Evolutionary conservation across 176 grass and related monocot species (phyloP), one percentile per base, ranked within the genome.

Genomic region (Dendrocalamus sinicus): DNA sequence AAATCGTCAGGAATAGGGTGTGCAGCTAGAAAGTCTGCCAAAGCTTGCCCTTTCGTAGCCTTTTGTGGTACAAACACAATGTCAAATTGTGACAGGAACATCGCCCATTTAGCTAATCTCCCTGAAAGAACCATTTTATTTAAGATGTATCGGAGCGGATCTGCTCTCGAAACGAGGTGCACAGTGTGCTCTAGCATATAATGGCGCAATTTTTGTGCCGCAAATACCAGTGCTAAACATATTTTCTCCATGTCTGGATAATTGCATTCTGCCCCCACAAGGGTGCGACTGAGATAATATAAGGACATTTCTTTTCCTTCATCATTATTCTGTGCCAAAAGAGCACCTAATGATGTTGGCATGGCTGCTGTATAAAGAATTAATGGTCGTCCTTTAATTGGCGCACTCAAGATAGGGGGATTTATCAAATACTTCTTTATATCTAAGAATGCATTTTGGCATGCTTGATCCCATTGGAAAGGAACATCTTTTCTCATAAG

Each of bases 41-140:
- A n/a, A 13, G 41, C 19, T 24, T 60, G 59, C 15, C 55, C 20
- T 26, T 79, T 13, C 9, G 50, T 4, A 0, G 48, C 47, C 0
- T 57, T 81, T 57, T 81, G 19, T 6, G 79, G 48, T 1, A 70
- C 7, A 24, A 70, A 70, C 4, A 63, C 22, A 64, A 54, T 68
- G 9, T 81, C 65, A 43, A 70, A 81, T 26, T 81, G 50, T 57
- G 50, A 81, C 1, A 62, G 7, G 1, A 81, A 11, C 48, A 81
- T 55, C 0, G 40, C 41, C 72, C 72, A 54, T 54, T 75, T 75
- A 6, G 47, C 72, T 17, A 75, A 9, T 16, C 58, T 78, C 2
- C 57, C 77, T 1, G 44, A 66, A 4, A 66, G 6, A 0, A 26
- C 30, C 24, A 79, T 64, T 30, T 64, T 47, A 30, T 61, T 28